phyloP scores from a whole-genome alignment of 2,329 filamentous ascomycete genomes.

The Curvularia spicifera region DNA sequence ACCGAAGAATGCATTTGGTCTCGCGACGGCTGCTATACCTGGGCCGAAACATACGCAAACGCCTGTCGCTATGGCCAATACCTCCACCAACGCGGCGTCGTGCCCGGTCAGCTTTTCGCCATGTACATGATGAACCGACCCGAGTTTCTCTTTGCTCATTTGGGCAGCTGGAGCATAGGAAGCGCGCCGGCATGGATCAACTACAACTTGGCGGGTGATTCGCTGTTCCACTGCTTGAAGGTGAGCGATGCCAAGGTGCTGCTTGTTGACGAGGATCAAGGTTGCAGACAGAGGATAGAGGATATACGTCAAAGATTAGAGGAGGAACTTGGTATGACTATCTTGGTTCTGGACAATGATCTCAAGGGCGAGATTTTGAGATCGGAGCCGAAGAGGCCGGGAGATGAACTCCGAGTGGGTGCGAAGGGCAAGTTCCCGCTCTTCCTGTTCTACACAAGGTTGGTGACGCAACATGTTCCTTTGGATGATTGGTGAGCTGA shows the following conservation, averaged over 20 bases:
- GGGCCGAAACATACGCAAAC: constrained; percentile 49
- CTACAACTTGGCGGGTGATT: constrained; percentile 68
- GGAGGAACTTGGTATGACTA: constrained; percentile 64
- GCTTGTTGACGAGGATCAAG: constrained; percentile 56
- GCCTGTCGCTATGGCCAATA: constrained; percentile 50
- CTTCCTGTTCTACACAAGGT: constrained; percentile 73
- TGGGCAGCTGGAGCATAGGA: constrained; percentile 70
- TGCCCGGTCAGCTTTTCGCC: constrained; percentile 66
- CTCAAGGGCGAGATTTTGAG: constrained; percentile 57
- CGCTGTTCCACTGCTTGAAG: constrained; percentile 69
- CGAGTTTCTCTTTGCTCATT: constrained; percentile 70
- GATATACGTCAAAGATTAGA: constrained; percentile 57
- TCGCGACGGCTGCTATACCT: constrained; percentile 58
- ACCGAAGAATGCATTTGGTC: constrained; percentile 71
- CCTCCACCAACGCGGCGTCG: constrained; percentile 57
- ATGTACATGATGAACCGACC: constrained; percentile 72
- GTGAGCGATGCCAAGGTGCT: constrained; percentile 60
- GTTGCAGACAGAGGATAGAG: constrained; percentile 64
- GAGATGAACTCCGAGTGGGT: constrained; percentile 61
- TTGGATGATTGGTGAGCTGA: constrained; percentile 15
- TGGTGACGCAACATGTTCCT: constrained; percentile 13
- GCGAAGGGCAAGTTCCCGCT: constrained; percentile 63
- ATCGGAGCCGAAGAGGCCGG: constrained; percentile 59
- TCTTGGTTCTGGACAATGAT: constrained; percentile 60
- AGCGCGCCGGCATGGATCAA: constrained; percentile 75